These are phyloP conservation scores for Mycena alexandri DNA, from an alignment of 768 basidiomycete species.

Conservation along the genomic window DNA sequence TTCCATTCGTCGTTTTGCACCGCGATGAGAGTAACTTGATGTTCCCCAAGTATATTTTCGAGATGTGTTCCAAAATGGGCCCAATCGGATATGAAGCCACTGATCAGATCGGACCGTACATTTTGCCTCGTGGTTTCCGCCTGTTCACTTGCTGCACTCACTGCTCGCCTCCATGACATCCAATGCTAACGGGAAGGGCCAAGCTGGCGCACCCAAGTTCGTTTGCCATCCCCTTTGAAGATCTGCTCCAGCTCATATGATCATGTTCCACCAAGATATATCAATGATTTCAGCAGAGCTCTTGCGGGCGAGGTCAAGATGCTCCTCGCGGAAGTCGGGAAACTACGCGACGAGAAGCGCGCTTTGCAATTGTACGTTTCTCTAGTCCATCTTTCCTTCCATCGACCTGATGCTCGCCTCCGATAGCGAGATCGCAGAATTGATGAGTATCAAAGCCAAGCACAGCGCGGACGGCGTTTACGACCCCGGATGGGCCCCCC, in stretches of 20 bases:
- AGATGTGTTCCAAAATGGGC: too few species aligned
- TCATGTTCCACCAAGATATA: conserved; percentile 49
- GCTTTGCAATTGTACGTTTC: conserved; percentile 65
- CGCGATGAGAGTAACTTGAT: too few species aligned
- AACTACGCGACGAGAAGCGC: conserved; percentile 69
- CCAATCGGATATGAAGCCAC: too few species aligned
- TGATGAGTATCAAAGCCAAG: conserved; percentile 72
- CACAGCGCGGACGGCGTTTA: conserved; percentile 72
- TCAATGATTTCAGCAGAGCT: conserved; percentile 74
- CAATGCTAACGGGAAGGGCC: background rate
- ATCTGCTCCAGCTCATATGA: background rate
- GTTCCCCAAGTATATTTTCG: too few species aligned
- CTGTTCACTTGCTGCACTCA: background rate
- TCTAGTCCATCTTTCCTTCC: background rate
- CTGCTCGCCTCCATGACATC: conserved; percentile 6
- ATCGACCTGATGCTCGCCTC: background rate
- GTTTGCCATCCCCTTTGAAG: background rate
- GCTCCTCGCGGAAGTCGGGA: conserved; percentile 70
- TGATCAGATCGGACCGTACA: background rate
- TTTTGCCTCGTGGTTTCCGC: conserved; percentile 13
- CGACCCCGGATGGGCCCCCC: conserved; percentile 63
- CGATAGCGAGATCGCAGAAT: conserved; percentile 67
- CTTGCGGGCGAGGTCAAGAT: conserved; percentile 73
- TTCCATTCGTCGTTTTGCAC: too few species aligned
- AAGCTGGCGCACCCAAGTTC: conserved; percentile 19